phyloP scores from a whole-genome alignment of 1,284 basidiomycete species.

The Ustilago trichophora region DNA sequence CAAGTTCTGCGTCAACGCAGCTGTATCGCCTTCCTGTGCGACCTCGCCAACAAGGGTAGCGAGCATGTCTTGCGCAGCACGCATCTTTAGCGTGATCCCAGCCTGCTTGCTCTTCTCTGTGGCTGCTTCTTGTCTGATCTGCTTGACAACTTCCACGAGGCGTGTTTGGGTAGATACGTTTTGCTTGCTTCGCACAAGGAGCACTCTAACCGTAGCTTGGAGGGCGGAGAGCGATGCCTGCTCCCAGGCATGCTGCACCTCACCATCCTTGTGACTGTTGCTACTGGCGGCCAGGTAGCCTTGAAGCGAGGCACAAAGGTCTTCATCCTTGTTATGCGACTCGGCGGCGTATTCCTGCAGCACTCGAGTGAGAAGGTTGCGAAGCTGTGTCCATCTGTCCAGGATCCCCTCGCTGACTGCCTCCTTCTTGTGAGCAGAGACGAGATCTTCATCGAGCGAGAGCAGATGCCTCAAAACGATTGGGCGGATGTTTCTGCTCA shows the following conservation, averaged over 20 bases:
- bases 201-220: conserved; percentile 6
- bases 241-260: conserved; percentile 6
- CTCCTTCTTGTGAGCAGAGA: too few species aligned
- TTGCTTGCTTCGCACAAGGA: conserved; percentile 5
- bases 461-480: too few species aligned
- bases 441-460: conserved; percentile 21
- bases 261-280: background rate
- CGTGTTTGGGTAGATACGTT: background rate
- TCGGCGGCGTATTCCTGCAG: conserved; percentile 17
- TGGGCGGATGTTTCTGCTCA: too few species aligned
- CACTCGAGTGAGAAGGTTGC: conserved; percentile 16
- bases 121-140: conserved; percentile 3
- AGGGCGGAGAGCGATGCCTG: conserved; percentile 20
- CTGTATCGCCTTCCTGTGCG: background rate
- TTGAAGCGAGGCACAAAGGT: conserved; percentile 5
- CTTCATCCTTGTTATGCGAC: conserved; percentile 3
- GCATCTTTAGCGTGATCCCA: conserved; percentile 19
- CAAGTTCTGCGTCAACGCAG: background rate
- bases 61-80: conserved; percentile 18
- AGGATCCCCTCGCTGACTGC: too few species aligned
- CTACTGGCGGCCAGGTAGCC: background rate
- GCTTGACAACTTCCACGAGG: conserved; percentile 2
- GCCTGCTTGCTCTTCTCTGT: background rate
- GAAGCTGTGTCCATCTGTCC: conserved; percentile 26
- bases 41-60: background rate